Evolutionary conservation across 1,139 yeast species (phyloP).

Genomic region (Lizanozyma gosingica): DNA sequence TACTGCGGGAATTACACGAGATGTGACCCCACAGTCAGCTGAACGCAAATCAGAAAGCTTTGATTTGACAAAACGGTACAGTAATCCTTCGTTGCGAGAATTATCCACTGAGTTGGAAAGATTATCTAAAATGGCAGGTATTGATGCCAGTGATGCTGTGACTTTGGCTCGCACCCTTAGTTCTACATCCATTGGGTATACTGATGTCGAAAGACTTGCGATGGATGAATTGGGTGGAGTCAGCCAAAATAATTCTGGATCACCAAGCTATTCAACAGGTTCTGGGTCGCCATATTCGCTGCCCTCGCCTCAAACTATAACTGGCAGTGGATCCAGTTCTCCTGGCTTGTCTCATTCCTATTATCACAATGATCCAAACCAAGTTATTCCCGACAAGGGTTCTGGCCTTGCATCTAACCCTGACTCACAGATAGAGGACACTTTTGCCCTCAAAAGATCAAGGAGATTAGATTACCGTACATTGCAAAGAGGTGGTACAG

Average conservation of each 20-base stretch:
- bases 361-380: not conserved
- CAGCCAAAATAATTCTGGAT: constrained; percentile 1
- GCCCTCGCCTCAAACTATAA: constrained; percentile 1
- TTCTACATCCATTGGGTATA: constrained; percentile 48
- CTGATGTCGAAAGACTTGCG: constrained; percentile 42
- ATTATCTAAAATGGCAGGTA: constrained; percentile 60
- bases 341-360: not conserved
- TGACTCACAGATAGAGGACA: too few relatives aligned
- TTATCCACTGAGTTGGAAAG: constrained; percentile 59
- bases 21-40: not conserved
- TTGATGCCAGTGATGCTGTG: constrained; percentile 66
- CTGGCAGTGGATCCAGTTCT: too few relatives aligned
- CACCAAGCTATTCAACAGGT: constrained; percentile 8
- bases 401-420: too few relatives aligned
- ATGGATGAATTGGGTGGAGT: constrained; percentile 24
- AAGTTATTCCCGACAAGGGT: not conserved
- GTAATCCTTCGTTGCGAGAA: constrained; percentile 56
- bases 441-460: not conserved
- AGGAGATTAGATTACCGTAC: not conserved
- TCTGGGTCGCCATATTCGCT: not conserved
- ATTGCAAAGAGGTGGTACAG: not conserved
- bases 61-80: constrained; percentile 10
- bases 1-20: not conserved
- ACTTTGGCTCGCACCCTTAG: constrained; percentile 67
- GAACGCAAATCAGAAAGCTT: not conserved